phyloP scores from a whole-genome alignment of 345 rosid genomes.

The Anacardium occidentale region DNA sequence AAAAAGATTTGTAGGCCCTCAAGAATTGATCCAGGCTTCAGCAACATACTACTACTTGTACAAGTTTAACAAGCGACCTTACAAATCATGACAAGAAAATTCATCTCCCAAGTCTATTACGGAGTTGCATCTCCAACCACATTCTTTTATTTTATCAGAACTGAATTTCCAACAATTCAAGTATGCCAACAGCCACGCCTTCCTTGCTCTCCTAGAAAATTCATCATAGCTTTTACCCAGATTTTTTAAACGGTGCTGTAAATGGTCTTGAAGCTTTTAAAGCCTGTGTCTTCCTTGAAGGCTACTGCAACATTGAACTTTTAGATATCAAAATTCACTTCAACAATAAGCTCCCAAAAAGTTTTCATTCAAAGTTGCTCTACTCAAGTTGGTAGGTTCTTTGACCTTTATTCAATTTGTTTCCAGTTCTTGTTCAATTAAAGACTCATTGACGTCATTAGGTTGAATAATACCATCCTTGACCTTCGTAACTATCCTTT shows the following conservation, averaged over 20 bases:
- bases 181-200: not conserved
- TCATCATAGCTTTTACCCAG: not conserved
- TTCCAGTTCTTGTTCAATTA: slow-evolving; percentile 29
- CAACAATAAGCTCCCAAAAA: not conserved
- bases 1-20: not conserved
- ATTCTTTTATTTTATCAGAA: not conserved
- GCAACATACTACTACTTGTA: not conserved
- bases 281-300: not conserved
- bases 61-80: not conserved
- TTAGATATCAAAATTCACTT: slow-evolving; percentile 5
- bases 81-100: not conserved
- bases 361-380: not conserved
- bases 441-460: slow-evolving; percentile 13
- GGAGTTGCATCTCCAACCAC: not conserved
- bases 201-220: not conserved
- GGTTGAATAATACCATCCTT: slow-evolving; percentile 28
- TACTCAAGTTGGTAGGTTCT: not conserved
- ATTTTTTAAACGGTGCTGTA: not conserved
- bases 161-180: not conserved
- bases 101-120: not conserved
- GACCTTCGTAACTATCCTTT: too few relatives aligned
- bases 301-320: not conserved
- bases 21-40: not conserved
- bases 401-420: not conserved
- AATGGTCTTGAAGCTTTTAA: not conserved